Evolutionary conservation across 129 eudicot species (phyloP).

Genomic region (Dittrichia graveolens): DNA sequence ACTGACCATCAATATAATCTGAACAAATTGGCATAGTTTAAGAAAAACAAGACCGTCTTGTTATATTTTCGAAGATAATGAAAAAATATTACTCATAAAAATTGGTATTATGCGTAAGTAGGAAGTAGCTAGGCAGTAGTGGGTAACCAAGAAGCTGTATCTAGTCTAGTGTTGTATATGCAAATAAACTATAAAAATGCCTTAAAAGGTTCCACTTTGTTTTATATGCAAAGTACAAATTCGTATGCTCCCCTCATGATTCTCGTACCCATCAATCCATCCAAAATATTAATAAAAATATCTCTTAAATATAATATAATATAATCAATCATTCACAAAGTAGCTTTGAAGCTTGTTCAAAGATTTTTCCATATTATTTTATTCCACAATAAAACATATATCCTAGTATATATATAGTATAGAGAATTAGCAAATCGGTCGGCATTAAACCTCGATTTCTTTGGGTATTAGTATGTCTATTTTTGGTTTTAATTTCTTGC

Average conservation of each 20-base stretch:
- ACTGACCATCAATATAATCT: no score
- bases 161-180: background rate
- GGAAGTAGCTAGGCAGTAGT: no score
- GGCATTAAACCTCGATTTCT: no score
- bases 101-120: no score
- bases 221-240: constrained; percentile 39
- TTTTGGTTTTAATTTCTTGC: no score
- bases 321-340: constrained; percentile 31
- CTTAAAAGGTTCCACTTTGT: constrained; percentile 39
- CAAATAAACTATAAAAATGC: constrained; percentile 23
- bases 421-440: no score
- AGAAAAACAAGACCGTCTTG: no score
- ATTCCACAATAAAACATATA: background rate
- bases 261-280: constrained; percentile 40
- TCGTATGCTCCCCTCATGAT: constrained; percentile 37
- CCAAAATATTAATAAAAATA: constrained; percentile 11
- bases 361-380: background rate
- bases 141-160: constrained; percentile 18
- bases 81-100: no score
- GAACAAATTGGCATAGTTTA: no score
- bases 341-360: constrained; percentile 28
- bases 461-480: no score
- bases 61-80: no score
- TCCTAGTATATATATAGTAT: no score
- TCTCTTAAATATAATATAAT: constrained; percentile 7